phyloP scores from a whole-genome alignment of 2,329 filamentous ascomycete species.

The Claviceps arundinis region DNA sequence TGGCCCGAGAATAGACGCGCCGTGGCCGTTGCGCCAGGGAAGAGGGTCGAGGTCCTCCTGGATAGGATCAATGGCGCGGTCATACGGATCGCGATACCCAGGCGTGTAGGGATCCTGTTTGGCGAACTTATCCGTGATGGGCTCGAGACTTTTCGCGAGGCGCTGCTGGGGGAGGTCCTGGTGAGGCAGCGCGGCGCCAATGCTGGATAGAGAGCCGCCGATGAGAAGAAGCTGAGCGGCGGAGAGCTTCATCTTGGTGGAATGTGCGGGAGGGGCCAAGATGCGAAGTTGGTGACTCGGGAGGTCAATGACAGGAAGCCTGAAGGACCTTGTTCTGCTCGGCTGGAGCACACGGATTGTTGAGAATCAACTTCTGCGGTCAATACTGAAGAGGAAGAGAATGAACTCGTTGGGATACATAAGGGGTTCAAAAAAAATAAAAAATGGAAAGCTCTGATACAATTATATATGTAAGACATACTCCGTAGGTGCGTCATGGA shows the following conservation, averaged over 20 bases:
- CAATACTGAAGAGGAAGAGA: background rate
- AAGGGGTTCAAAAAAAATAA: background rate
- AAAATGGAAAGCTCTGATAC: background rate
- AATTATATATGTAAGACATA: background rate
- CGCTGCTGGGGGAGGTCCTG: slow-evolving; percentile 42
- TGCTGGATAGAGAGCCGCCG: slow-evolving; percentile 11
- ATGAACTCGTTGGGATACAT: no score
- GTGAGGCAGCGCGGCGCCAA: slow-evolving; percentile 16
- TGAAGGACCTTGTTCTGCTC: no score
- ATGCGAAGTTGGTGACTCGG: background rate
- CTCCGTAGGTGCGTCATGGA: background rate
- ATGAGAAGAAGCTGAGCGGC: slow-evolving; percentile 14
- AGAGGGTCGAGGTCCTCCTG: slow-evolving; percentile 49
- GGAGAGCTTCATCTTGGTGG: slow-evolving; percentile 15
- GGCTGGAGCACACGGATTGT: no score
- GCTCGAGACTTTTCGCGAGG: slow-evolving; percentile 33
- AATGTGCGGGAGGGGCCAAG: background rate
- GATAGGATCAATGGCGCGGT: slow-evolving; percentile 47
- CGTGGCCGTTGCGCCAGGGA: slow-evolving; percentile 50
- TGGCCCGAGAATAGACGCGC: slow-evolving; percentile 54
- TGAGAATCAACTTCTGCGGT: no score
- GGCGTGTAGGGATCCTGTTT: slow-evolving; percentile 43
- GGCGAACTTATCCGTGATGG: slow-evolving; percentile 31
- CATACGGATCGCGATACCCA: slow-evolving; percentile 45
- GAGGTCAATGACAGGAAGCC: background rate